Conservation (phyloP, 495 filamentous ascomycete species). For the Immersiella caudata region DNA sequence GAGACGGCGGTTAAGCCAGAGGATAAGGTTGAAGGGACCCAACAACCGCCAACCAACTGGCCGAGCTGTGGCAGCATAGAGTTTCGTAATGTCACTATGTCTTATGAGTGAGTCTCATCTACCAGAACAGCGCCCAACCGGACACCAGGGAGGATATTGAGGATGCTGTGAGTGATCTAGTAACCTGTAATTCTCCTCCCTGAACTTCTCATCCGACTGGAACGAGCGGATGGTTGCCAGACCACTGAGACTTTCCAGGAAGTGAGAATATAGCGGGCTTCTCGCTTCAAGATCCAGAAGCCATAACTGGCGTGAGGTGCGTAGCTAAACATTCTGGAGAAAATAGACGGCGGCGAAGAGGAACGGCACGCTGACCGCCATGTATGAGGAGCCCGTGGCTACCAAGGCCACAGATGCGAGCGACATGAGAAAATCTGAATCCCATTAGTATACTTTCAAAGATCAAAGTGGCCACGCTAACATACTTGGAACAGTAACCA, state of each 20-base stretch:
- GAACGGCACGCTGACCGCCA: conserved; percentile 30
- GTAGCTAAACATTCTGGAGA: conserved; percentile 64
- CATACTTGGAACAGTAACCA: conserved; percentile 1
- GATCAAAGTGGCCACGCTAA: neutral
- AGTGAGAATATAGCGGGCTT: conserved; percentile 62
- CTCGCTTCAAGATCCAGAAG: conserved; percentile 66
- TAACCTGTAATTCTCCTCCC: conserved; percentile 30
- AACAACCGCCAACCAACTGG: neutral
- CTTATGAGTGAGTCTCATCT: neutral
- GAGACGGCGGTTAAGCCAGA: neutral
- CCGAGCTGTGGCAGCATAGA: neutral
- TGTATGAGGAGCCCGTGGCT: neutral
- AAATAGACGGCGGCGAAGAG: conserved; percentile 45
- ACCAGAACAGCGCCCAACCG: neutral
- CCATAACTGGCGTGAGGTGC: conserved; percentile 66
- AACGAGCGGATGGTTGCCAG: conserved; percentile 52
- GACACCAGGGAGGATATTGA: conserved; percentile 35
- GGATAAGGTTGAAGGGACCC: neutral
- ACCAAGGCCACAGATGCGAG: neutral
- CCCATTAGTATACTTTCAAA: neutral
- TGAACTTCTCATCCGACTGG: conserved; percentile 39
- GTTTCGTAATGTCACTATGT: neutral
- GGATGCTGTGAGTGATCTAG: conserved; percentile 47
- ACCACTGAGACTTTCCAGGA: conserved; percentile 53
- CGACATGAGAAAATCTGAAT: conserved; percentile 2